phyloP scores from a whole-genome alignment of 257 asterid species.

The Petrea volubilis region DNA sequence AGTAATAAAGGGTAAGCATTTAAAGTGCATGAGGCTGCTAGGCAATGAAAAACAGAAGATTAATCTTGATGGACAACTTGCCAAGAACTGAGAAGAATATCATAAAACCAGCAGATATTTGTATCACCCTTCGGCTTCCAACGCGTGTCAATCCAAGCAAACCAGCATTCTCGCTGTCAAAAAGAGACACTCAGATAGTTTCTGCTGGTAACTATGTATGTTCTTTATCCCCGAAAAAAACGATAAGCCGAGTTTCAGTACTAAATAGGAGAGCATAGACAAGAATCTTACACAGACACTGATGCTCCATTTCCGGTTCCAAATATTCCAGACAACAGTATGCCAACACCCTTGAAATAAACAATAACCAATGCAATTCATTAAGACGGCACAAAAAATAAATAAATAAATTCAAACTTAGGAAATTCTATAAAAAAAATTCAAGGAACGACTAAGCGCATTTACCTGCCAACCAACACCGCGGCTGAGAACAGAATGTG shows the following conservation, averaged over 20 bases:
- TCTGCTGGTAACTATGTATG: neutral
- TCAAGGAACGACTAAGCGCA: neutral
- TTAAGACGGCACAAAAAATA: neutral
- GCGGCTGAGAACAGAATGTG: conserved; percentile 95
- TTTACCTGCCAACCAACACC: conserved; percentile 98
- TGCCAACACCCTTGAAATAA: conserved; percentile 74
- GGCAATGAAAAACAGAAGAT: neutral
- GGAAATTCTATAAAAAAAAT: too few relatives aligned
- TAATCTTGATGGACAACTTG: conserved; percentile 8
- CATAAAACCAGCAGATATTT: conserved; percentile 96
- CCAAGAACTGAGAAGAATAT: conserved; percentile 93
- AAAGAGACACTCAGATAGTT: neutral
- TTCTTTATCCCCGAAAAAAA: too few relatives aligned
- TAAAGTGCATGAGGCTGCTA: neutral
- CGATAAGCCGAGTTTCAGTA: too few relatives aligned
- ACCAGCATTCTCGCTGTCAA: conserved; percentile 88
- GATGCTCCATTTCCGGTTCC: conserved; percentile 95
- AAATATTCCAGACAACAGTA: conserved; percentile 72
- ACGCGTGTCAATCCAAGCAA: conserved; percentile 83
- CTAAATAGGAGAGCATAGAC: neutral
- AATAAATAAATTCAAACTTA: too few relatives aligned
- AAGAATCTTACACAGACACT: conserved; percentile 74
- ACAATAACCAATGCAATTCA: neutral
- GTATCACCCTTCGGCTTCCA: conserved; percentile 93
- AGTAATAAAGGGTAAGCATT: neutral